Conservation (phyloP, 257 asterid species). For the Gentiana macrophylla region DNA sequence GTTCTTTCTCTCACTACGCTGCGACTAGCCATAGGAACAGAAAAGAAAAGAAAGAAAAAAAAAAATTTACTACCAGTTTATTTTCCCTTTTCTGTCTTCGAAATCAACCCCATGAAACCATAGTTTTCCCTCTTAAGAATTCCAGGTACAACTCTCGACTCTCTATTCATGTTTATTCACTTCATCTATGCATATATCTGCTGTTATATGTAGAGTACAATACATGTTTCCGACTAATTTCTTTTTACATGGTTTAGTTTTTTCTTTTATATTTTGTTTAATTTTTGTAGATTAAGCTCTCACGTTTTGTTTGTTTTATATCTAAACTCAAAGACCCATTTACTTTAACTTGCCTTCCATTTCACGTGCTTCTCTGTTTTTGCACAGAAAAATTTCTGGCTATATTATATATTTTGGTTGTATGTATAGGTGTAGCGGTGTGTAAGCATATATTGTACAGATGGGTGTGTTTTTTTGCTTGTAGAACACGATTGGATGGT, state of each 20-base stretch:
- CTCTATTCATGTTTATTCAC: neutral
- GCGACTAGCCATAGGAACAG: slow-evolving; percentile 7
- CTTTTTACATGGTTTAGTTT: slow-evolving; percentile 2
- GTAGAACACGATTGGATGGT: slow-evolving; percentile 8
- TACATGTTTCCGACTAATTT: slow-evolving; percentile 5
- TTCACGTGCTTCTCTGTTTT: slow-evolving; percentile 19
- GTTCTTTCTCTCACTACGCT: slow-evolving; percentile 15
- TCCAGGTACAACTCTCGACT: slow-evolving; percentile 12
- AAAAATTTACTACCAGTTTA: slow-evolving; percentile 11
- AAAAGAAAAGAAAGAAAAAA: neutral
- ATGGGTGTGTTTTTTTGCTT: slow-evolving; percentile 9
- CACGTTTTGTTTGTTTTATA: slow-evolving; percentile 26
- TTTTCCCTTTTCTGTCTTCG: slow-evolving; percentile 16
- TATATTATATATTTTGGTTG: neutral
- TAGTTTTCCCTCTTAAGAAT: slow-evolving; percentile 10
- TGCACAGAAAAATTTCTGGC: neutral
- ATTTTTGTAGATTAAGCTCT: slow-evolving; percentile 9
- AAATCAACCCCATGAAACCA: slow-evolving; percentile 24
- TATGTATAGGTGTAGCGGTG: neutral
- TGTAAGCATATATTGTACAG: slow-evolving; percentile 7
- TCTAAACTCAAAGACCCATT: slow-evolving; percentile 30
- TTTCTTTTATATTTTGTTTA: neutral
- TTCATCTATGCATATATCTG: neutral
- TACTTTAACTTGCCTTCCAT: slow-evolving; percentile 13
- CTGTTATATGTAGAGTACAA: slow-evolving; percentile 5